A percentile compares a stretch with the other conserved stretches of the same genome.
These are phyloP conservation scores for Setaria viridis DNA, from an alignment of 202 grass and related monocot species.

Conservation along the genomic window DNA sequence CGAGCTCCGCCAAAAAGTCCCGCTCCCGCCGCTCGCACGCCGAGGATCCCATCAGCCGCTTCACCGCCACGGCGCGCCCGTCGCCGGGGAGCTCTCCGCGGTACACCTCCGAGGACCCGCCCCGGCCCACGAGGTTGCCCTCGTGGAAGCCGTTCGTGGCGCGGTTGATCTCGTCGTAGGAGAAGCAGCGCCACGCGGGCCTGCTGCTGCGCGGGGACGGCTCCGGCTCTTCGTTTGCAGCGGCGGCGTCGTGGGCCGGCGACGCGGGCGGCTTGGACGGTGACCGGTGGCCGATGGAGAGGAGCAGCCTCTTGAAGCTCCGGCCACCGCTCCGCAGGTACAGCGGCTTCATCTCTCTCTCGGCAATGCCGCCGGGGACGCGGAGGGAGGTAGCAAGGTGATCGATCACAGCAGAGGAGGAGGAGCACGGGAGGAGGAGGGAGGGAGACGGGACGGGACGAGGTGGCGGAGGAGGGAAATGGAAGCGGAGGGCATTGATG, in stretches of 20 bases:
- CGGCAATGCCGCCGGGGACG: conserved; percentile 5
- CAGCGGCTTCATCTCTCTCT: conserved; percentile 50
- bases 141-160: conserved; percentile 67
- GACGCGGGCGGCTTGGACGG: not conserved
- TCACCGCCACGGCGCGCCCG: conserved; percentile 76
- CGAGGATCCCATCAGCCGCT: conserved; percentile 66
- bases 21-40: conserved; percentile 86
- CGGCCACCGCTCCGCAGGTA: conserved; percentile 52
- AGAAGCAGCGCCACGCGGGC: conserved; percentile 80
- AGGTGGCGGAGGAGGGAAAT: not conserved
- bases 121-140: conserved; percentile 83
- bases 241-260: not conserved
- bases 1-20: conserved; percentile 91
- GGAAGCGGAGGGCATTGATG: conserved; percentile 38
- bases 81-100: conserved; percentile 59
- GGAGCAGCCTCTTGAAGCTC: conserved; percentile 62
- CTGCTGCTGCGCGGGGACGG: conserved; percentile 9
- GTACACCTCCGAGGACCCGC: conserved; percentile 95
- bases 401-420: not conserved
- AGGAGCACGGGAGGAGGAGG: not conserved
- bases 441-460: not conserved
- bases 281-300: conserved; percentile 52
- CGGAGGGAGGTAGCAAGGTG: not conserved
- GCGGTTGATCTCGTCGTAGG: conserved; percentile 70
- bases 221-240: not conserved